phyloP scores from a whole-genome alignment of 192 early-diverging fungal species.

The Diversispora eburnea region DNA sequence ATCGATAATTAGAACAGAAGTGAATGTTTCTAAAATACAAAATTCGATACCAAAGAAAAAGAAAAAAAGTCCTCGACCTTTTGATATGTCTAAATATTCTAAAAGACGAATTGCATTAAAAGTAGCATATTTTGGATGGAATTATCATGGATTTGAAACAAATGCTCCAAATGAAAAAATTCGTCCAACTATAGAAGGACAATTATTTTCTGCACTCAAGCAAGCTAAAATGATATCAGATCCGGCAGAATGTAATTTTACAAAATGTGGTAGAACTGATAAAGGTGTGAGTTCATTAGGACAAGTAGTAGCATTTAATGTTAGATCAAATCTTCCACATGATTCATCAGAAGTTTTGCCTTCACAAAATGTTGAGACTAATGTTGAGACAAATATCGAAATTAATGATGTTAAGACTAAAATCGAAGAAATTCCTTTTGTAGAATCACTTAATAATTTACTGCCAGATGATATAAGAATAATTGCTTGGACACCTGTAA shows the following conservation, averaged over 20 bases:
- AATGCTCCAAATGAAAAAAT: slow-evolving; percentile 52
- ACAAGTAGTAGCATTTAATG: slow-evolving; percentile 79
- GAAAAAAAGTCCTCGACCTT: slow-evolving; percentile 37
- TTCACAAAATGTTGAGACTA: slow-evolving; percentile 24
- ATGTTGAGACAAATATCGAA: not conserved
- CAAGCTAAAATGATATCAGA: slow-evolving; percentile 72
- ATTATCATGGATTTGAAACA: slow-evolving; percentile 81
- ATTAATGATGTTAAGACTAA: slow-evolving; percentile 31
- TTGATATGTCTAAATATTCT: slow-evolving; percentile 77
- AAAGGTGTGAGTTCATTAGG: slow-evolving; percentile 88
- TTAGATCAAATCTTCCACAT: slow-evolving; percentile 62
- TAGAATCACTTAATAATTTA: slow-evolving; percentile 76
- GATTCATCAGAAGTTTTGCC: slow-evolving; percentile 36
- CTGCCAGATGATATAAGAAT: slow-evolving; percentile 89
- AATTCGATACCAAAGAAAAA: not conserved
- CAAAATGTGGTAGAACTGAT: slow-evolving; percentile 83
- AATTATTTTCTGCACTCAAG: slow-evolving; percentile 78
- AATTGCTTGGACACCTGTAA: slow-evolving; percentile 85
- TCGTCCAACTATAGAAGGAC: slow-evolving; percentile 76
- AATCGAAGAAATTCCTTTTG: slow-evolving; percentile 70
- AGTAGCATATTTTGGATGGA: slow-evolving; percentile 89
- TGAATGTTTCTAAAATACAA: not conserved
- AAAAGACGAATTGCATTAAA: slow-evolving; percentile 79
- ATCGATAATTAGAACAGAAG: not conserved
- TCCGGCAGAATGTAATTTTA: slow-evolving; percentile 66